A percentile compares a stretch with the other conserved stretches of the same genome.
phyloP scores from a whole-genome alignment of 2,329 filamentous ascomycete genomes.

The Mariannaea elegans region DNA sequence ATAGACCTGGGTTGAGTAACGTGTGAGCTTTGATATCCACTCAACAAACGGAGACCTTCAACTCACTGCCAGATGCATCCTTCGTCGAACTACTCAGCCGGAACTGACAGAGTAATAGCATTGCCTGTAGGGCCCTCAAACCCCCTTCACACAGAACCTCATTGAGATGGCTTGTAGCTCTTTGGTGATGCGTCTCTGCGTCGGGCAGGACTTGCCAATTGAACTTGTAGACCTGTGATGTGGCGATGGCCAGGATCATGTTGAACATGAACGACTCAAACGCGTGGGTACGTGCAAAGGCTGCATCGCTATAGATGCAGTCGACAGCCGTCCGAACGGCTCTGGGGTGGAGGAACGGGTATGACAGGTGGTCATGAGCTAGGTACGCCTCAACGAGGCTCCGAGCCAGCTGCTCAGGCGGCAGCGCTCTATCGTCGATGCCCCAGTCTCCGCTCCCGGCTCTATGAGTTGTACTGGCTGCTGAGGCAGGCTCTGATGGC shows the following conservation, averaged over 20 bases:
- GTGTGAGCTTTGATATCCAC: background rate
- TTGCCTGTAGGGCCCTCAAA: slow-evolving; percentile 49
- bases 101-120: slow-evolving; percentile 55
- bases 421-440: slow-evolving; percentile 48
- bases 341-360: slow-evolving; percentile 50
- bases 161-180: slow-evolving; percentile 48
- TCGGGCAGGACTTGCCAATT: slow-evolving; percentile 54
- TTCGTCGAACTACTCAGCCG: slow-evolving; percentile 51
- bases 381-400: slow-evolving; percentile 46
- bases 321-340: slow-evolving; percentile 11
- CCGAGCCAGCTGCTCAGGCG: slow-evolving; percentile 1
- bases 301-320: slow-evolving; percentile 39
- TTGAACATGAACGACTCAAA: slow-evolving; percentile 52
- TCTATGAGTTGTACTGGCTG: slow-evolving; percentile 19
- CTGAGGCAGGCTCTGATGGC: slow-evolving; percentile 8
- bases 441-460: slow-evolving; percentile 22
- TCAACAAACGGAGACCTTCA: background rate
- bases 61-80: slow-evolving; percentile 37
- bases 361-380: slow-evolving; percentile 53
- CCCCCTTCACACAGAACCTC: slow-evolving; percentile 48
- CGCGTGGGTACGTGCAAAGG: slow-evolving; percentile 39
- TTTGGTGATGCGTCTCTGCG: slow-evolving; percentile 52
- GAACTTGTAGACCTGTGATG: slow-evolving; percentile 53
- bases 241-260: slow-evolving; percentile 55
- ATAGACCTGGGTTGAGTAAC: slow-evolving; percentile 45